Evolutionary conservation across 768 basidiomycete species (phyloP).

Genomic region (Hygrophoropsis aurantiaca): DNA sequence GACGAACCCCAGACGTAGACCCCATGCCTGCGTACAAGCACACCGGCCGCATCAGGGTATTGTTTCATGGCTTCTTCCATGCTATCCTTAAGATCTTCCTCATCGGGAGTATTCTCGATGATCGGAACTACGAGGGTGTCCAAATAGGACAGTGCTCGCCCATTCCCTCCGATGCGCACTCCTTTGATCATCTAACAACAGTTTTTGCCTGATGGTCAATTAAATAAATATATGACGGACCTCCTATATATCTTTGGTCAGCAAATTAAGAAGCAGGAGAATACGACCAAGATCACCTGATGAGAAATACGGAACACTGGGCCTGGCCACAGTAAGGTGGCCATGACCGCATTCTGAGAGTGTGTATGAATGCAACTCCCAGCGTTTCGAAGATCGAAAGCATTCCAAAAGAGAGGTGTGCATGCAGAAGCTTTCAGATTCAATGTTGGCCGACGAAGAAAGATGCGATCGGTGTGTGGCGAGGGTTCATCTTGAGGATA

Average conservation of each 20-base stretch:
- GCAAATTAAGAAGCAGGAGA: constrained; percentile 16
- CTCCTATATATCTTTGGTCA: no score
- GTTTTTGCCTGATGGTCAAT: not conserved
- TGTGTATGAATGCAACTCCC: constrained; percentile 92
- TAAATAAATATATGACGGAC: constrained; percentile 11
- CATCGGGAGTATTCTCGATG: constrained; percentile 88
- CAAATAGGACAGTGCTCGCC: constrained; percentile 74
- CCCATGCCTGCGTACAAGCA: constrained; percentile 78
- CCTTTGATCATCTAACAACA: constrained; percentile 86
- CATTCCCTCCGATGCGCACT: constrained; percentile 74
- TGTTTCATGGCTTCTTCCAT: constrained; percentile 85
- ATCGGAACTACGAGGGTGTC: constrained; percentile 86
- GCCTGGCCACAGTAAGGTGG: constrained; percentile 74
- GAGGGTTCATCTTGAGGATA: constrained; percentile 62
- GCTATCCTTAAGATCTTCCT: constrained; percentile 85
- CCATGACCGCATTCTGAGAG: constrained; percentile 88
- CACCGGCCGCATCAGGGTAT: constrained; percentile 75
- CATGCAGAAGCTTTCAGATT: constrained; percentile 85
- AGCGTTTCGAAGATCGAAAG: constrained; percentile 75
- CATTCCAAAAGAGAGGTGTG: constrained; percentile 91
- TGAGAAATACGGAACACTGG: constrained; percentile 78
- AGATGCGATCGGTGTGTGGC: constrained; percentile 68
- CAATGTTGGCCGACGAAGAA: constrained; percentile 70
- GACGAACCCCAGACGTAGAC: constrained; percentile 82
- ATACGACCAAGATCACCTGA: no score